Conservation (phyloP, 1,284 basidiomycete genomes). For the Fomitopsis pinicola region DNA sequence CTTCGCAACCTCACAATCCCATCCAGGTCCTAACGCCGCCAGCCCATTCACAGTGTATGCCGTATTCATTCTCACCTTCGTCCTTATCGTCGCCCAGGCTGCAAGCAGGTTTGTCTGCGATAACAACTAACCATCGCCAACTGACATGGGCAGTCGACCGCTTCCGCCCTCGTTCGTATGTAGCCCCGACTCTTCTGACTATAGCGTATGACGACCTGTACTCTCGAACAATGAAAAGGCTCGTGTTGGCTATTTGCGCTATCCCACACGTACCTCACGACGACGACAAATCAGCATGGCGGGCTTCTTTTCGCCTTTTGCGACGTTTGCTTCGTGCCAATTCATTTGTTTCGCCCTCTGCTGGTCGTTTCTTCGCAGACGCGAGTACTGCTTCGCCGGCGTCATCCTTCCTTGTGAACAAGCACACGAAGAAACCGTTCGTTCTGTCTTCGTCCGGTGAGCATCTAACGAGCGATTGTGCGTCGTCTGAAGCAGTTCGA, state of each 20-base stretch:
- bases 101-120: conserved; percentile 7
- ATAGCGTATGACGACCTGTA: neutral
- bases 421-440: conserved; percentile 93
- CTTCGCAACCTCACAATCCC: neutral
- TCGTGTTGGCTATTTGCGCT: neutral
- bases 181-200: conserved; percentile 4
- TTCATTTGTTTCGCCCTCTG: neutral
- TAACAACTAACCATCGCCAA: conserved; percentile 13
- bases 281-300: neutral
- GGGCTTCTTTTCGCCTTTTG: conserved; percentile 2
- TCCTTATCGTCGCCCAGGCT: neutral
- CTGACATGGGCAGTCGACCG: neutral
- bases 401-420: conserved; percentile 50
- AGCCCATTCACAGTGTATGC: neutral
- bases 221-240: neutral
- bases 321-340: neutral
- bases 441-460: conserved; percentile 82
- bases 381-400: conserved; percentile 9
- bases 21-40: neutral
- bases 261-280: neutral
- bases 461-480: conserved; percentile 77
- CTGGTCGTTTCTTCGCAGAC: neutral
- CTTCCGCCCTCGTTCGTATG: neutral
- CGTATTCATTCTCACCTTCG: neutral
- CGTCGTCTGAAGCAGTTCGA: conserved; percentile 39